Evolutionary conservation across 306 rosid genomes (phyloP).

Genomic region (Lathyrus aphaca): DNA sequence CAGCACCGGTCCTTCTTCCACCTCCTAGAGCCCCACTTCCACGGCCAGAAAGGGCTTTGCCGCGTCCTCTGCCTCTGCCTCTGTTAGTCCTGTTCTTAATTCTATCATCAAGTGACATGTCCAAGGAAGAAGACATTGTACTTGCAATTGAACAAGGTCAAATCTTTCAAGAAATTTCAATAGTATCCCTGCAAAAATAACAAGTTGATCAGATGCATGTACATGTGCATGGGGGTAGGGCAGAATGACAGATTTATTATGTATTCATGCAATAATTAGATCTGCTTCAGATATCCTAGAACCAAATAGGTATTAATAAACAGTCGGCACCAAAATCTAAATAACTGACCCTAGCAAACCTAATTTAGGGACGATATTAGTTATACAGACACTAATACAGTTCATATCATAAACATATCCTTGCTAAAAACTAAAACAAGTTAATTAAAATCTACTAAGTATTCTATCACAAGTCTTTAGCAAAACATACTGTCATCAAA

Average conservation of each 20-base stretch:
- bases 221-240: neutral
- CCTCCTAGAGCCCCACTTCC: slow-evolving; percentile 57
- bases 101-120: slow-evolving; percentile 86
- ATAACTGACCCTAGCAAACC: neutral
- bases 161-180: slow-evolving; percentile 28
- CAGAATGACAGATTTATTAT: neutral
- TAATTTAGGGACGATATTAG: too few relatives aligned
- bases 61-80: slow-evolving; percentile 78
- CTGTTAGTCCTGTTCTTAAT: slow-evolving; percentile 77
- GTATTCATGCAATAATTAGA: neutral
- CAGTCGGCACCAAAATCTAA: slow-evolving; percentile 10
- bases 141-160: neutral
- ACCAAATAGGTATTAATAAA: too few relatives aligned
- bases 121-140: slow-evolving; percentile 83
- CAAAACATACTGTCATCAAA: too few relatives aligned
- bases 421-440: too few relatives aligned
- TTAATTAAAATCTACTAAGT: too few relatives aligned
- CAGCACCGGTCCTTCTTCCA: slow-evolving; percentile 61
- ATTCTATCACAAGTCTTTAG: too few relatives aligned
- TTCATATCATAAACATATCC: too few relatives aligned
- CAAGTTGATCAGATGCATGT: neutral
- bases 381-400: too few relatives aligned
- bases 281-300: neutral
- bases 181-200: slow-evolving; percentile 36
- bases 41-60: slow-evolving; percentile 72